phyloP scores from a whole-genome alignment of 768 basidiomycete genomes.

The Mycena metata region DNA sequence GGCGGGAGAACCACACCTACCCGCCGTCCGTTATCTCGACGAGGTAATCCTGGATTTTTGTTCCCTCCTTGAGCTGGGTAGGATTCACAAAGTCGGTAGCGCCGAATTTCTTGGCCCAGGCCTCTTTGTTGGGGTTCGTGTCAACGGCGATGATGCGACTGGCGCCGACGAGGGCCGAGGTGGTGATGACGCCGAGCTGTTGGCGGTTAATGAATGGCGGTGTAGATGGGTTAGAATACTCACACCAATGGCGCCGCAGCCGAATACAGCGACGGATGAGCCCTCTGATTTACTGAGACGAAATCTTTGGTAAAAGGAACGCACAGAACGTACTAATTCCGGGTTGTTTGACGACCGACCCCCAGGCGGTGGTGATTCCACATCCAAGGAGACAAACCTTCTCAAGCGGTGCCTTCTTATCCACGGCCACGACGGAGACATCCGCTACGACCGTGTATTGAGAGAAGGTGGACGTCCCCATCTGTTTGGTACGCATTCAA shows the following conservation, averaged over 20 bases:
- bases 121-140: slow-evolving; percentile 86
- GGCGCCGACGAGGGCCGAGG: slow-evolving; percentile 82
- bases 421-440: slow-evolving; percentile 94
- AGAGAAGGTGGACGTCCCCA: slow-evolving; percentile 99
- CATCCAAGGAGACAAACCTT: slow-evolving; percentile 98
- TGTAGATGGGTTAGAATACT: not conserved
- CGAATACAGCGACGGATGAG: slow-evolving; percentile 94
- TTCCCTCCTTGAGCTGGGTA: slow-evolving; percentile 75
- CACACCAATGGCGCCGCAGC: slow-evolving; percentile 92
- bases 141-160: slow-evolving; percentile 94
- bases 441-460: slow-evolving; percentile 99
- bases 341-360: slow-evolving; percentile 91
- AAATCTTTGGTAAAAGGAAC: slow-evolving; percentile 7
- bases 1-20: not conserved
- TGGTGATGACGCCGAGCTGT: slow-evolving; percentile 86
- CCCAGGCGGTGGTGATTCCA: slow-evolving; percentile 99
- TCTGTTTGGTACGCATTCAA: slow-evolving; percentile 61
- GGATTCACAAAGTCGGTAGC: slow-evolving; percentile 97
- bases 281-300: slow-evolving; percentile 63
- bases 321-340: slow-evolving; percentile 75
- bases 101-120: slow-evolving; percentile 93
- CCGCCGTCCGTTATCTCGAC: slow-evolving; percentile 97
- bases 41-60: slow-evolving; percentile 89
- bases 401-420: slow-evolving; percentile 87
- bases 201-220: not conserved